phyloP scores from a whole-genome alignment of 208 protist species.

The Wallacemonas sp. region DNA sequence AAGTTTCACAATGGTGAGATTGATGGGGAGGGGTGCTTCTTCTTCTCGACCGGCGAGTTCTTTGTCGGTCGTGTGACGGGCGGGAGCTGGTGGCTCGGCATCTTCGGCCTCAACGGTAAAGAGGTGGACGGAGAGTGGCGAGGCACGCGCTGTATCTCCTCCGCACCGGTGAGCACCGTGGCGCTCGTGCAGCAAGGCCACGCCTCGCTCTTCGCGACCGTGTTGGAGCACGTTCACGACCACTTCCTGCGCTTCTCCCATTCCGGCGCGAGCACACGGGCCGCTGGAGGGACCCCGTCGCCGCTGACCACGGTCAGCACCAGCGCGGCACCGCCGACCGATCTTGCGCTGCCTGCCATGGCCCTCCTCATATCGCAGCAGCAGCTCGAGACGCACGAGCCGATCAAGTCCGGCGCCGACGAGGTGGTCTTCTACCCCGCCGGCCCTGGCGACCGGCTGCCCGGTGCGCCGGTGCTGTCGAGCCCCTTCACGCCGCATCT shows the following conservation, averaged over 20 bases:
- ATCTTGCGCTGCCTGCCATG: background rate
- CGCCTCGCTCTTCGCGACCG: conserved; percentile 39
- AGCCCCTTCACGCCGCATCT: background rate
- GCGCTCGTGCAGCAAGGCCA: conserved; percentile 37
- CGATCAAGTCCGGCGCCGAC: background rate
- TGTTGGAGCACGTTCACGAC: conserved; percentile 43
- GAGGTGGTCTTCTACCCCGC: background rate
- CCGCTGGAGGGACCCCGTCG: background rate
- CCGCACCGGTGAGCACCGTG: conserved; percentile 20
- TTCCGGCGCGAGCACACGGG: background rate
- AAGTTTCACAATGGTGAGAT: conserved; percentile 51
- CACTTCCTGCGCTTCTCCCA: conserved; percentile 20
- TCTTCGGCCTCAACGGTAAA: conserved; percentile 28
- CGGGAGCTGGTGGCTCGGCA: conserved; percentile 42
- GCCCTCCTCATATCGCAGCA: conserved; percentile 8
- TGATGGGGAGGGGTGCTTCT: conserved; percentile 58
- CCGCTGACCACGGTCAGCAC: too few species aligned
- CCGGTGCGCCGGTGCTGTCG: too few species aligned
- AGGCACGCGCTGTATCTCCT: conserved; percentile 31
- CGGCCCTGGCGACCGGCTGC: too few species aligned
- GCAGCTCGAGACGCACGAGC: conserved; percentile 9
- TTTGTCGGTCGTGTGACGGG: conserved; percentile 52
- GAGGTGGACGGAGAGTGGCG: conserved; percentile 49
- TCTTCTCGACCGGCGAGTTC: conserved; percentile 55
- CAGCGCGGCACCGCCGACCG: background rate